phyloP scores from a whole-genome alignment of 176 grass and related monocot genomes.

The Thalia dealbata region DNA sequence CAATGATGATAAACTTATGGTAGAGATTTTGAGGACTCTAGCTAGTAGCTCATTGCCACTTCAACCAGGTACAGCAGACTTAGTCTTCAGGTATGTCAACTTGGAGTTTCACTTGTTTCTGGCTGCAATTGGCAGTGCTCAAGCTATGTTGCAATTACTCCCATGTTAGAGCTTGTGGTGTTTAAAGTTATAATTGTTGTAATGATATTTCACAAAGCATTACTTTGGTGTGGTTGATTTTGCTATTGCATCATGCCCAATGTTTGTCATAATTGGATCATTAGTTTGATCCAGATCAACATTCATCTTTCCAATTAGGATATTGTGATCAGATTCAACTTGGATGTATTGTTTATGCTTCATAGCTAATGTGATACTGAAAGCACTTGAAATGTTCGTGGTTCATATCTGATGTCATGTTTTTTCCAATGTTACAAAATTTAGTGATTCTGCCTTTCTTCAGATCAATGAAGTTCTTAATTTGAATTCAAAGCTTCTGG shows the following conservation, averaged over 20 bases:
- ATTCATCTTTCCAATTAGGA: neutral
- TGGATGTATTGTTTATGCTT: neutral
- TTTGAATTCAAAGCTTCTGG: neutral
- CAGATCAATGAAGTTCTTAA: neutral
- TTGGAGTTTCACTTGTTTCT: neutral
- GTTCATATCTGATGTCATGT: neutral
- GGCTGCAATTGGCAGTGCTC: neutral
- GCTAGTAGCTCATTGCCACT: constrained; percentile 46
- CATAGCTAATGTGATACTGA: neutral
- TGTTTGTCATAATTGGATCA: neutral
- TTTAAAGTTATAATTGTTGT: neutral
- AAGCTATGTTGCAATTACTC: neutral
- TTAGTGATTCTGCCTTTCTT: neutral
- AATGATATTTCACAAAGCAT: neutral
- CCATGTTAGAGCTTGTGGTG: no score
- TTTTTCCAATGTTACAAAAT: constrained; percentile 1
- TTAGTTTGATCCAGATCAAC: no score
- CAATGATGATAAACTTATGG: constrained; percentile 67
- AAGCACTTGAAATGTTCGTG: neutral
- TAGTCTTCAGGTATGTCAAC: constrained; percentile 56
- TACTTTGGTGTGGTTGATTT: neutral
- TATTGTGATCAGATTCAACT: neutral
- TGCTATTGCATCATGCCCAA: neutral
- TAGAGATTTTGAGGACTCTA: constrained; percentile 44
- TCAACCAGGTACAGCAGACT: constrained; percentile 86